Evolutionary conservation across 2,329 filamentous ascomycete species (phyloP).

Genomic region (Colletotrichum aenigma): DNA sequence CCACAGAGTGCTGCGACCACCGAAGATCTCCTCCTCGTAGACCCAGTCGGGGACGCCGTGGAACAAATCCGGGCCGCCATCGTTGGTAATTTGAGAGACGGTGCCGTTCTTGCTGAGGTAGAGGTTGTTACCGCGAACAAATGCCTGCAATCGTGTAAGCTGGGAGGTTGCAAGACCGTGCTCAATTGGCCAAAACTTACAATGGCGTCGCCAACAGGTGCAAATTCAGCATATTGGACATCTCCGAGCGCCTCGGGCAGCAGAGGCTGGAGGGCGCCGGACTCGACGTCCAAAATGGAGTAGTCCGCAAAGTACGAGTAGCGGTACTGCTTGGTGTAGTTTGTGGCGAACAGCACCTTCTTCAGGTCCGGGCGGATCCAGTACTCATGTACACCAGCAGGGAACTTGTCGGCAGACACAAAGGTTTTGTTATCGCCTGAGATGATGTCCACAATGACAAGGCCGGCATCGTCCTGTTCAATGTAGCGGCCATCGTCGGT

Average conservation of each 20-base stretch:
- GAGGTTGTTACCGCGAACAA: conserved; percentile 70
- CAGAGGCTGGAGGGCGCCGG: conserved; percentile 57
- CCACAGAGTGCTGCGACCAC: conserved; percentile 85
- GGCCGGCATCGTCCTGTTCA: conserved; percentile 51
- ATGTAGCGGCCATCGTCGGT: conserved; percentile 68
- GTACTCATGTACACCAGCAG: conserved; percentile 59
- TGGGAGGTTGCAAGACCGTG: not conserved
- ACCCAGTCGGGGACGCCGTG: conserved; percentile 79
- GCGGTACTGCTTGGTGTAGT: conserved; percentile 72
- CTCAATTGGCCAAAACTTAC: not conserved
- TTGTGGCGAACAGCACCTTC: conserved; percentile 65
- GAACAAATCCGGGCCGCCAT: conserved; percentile 67
- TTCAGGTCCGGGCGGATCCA: conserved; percentile 65
- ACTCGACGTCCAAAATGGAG: conserved; percentile 65
- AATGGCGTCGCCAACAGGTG: conserved; percentile 60
- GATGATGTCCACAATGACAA: conserved; percentile 66
- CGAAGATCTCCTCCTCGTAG: conserved; percentile 74
- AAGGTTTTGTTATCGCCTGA: conserved; percentile 62
- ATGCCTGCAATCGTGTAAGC: conserved; percentile 43
- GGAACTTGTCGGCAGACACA: conserved; percentile 61
- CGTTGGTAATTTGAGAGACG: conserved; percentile 59
- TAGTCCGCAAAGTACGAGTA: conserved; percentile 73
- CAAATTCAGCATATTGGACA: conserved; percentile 70
- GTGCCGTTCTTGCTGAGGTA: conserved; percentile 61
- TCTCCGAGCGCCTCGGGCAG: conserved; percentile 65